These are phyloP conservation scores for Sordariomycetes sp. DNA, from an alignment of 2,329 filamentous ascomycete genomes.

Conservation along the genomic window DNA sequence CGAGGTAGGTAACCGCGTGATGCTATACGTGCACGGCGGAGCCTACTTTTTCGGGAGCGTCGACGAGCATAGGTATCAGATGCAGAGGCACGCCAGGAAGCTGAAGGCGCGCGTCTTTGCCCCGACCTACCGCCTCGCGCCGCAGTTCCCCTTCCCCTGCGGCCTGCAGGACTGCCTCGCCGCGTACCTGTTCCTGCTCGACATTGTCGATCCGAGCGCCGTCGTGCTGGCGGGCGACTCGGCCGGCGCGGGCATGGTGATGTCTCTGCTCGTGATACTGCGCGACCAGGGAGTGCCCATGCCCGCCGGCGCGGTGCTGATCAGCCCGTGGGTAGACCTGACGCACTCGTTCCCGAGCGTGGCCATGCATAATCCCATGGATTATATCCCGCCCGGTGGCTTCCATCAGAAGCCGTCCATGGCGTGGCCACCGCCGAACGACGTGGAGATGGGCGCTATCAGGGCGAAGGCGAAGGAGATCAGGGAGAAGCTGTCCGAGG, in stretches of 20 bases:
- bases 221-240: conserved; percentile 89
- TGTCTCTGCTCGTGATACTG: conserved; percentile 68
- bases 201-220: conserved; percentile 63
- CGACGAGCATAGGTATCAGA: conserved; percentile 95
- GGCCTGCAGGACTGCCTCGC: conserved; percentile 84
- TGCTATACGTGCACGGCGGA: conserved; percentile 90
- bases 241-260: conserved; percentile 81
- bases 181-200: conserved; percentile 74
- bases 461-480: conserved; percentile 37
- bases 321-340: conserved; percentile 93
- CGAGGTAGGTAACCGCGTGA: conserved; percentile 56
- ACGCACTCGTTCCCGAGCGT: conserved; percentile 94
- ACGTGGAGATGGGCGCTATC: conserved; percentile 55
- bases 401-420: conserved; percentile 85
- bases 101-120: conserved; percentile 84
- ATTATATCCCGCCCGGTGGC: conserved; percentile 81
- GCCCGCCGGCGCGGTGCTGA: conserved; percentile 79
- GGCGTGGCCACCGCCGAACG: conserved; percentile 87
- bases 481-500: conserved; percentile 13
- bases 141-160: conserved; percentile 93
- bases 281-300: conserved; percentile 75
- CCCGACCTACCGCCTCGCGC: conserved; percentile 75
- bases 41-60: conserved; percentile 94
- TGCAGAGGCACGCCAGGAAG: conserved; percentile 92
- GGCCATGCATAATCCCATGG: conserved; percentile 57